Base-by-base conservation (phyloP, 139 green algal species). In the Bryopsis sp. region DNA sequence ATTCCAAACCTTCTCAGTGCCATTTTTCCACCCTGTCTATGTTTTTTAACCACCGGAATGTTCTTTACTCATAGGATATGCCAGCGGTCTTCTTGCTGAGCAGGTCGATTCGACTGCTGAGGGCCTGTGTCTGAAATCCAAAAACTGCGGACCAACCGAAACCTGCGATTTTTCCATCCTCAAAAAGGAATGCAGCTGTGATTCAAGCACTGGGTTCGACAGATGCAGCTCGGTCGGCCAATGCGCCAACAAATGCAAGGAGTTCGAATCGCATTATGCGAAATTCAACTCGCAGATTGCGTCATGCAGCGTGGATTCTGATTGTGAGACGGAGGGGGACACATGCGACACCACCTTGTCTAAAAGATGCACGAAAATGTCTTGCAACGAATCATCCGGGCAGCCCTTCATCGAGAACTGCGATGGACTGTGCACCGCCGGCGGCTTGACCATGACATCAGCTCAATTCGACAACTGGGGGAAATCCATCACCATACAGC, bases 391-490 rank as follows among this genome's bases (percentile, higher is more conserved):
- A 15, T 50, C 15, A 15, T 15, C 11, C 43, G 43, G 43, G 11
- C 11, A 15, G 43, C 11, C 11, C 43, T 11, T 11, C 15, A 11
- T 15, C 11, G 43, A 50, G 11, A 26, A 50, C 43, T 50, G 11
- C 43, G 15, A 50, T 50, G 43, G 43, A 50, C 11, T 29, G 7
- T 63, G 54, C n/a, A 19, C n/a, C n/a, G 11, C 54, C n/a, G n/a
- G n/a, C n/a, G 26, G 7, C 15, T 19, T 8, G 7, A 15, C 26
- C n/a, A 63, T 63, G 19, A 35, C 54, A n/a, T 63, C 54, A 19
- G 54, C 54, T 34, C 11, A 63, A 19, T 63, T 63, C n/a, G 26
- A 63, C n/a, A 63, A 34, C 54, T 34, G 11, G 15, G 54, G 54
- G n/a, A 63, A 63, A 8, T 8, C n/a, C n/a, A 63, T 63, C n/a